These are phyloP conservation scores for Backusella liffmaniae DNA, from an alignment of 192 early-diverging fungal genomes.

Conservation along the genomic window DNA sequence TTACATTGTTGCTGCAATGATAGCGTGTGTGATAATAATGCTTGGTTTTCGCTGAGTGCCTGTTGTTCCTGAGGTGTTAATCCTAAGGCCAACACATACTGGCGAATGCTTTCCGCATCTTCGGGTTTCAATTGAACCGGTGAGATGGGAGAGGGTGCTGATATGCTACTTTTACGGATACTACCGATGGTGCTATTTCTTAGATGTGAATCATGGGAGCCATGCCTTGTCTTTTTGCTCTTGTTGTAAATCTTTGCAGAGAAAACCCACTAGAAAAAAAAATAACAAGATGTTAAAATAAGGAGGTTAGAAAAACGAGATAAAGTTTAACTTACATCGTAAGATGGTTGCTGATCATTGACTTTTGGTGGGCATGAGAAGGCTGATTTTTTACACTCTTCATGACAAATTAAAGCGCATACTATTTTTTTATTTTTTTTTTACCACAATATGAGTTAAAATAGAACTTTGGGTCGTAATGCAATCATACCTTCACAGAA, in stretches of 20 bases:
- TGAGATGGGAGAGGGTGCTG: not conserved
- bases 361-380: constrained; percentile 36
- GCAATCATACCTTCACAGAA: constrained; percentile 50
- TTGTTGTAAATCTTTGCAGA: constrained; percentile 36
- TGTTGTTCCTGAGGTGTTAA: constrained; percentile 28
- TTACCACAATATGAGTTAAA: not conserved
- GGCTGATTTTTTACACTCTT: constrained; percentile 34
- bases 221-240: not conserved
- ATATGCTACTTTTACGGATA: constrained; percentile 11
- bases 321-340: constrained; percentile 24
- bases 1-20: constrained; percentile 9
- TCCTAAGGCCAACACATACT: constrained; percentile 21
- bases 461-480: not conserved
- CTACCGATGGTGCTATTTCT: not conserved
- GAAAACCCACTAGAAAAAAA: constrained; percentile 30
- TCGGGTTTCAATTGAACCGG: constrained; percentile 2
- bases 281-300: not conserved
- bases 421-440: not conserved
- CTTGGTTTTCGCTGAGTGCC: constrained; percentile 22
- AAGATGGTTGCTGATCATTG: constrained; percentile 37
- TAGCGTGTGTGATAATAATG: constrained; percentile 24
- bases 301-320: not conserved
- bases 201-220: not conserved
- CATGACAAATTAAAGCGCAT: constrained; percentile 38
- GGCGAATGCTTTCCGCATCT: constrained; percentile 26